Percentiles rank a stretch among this genome's conserved stretches.
These are phyloP conservation scores for Lasiodiplodia gonubiensis DNA, from an alignment of 2,329 filamentous ascomycete genomes.

Conservation along the genomic window DNA sequence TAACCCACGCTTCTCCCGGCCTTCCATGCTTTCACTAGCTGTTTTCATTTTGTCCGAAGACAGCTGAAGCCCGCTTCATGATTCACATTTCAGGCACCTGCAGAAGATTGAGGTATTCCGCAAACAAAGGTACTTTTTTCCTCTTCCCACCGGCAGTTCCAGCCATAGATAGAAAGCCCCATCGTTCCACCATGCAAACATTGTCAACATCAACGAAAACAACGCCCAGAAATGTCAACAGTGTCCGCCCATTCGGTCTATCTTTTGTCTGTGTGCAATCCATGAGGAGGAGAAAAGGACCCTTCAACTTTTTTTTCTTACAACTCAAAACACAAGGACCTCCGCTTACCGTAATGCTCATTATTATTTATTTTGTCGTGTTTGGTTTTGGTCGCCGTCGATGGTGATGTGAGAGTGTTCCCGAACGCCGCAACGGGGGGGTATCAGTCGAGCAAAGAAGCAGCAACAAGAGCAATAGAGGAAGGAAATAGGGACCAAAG, in stretches of 20 bases:
- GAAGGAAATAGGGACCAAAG: not conserved
- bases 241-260: conserved; percentile 16
- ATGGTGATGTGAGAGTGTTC: conserved; percentile 15
- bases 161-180: not conserved
- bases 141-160: not conserved
- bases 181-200: not conserved
- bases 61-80: too few species aligned
- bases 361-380: conserved; percentile 2
- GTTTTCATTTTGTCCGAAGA: too few species aligned
- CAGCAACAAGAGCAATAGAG: conserved; percentile 2
- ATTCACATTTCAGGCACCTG: not conserved
- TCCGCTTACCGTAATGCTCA: not conserved
- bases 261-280: not conserved
- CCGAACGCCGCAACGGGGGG: conserved; percentile 20
- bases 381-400: not conserved
- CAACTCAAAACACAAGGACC: not conserved
- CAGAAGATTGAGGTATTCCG: not conserved
- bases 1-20: not conserved
- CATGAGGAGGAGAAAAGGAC: not conserved
- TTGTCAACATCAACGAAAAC: not conserved
- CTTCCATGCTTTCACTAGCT: not conserved
- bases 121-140: conserved; percentile 10
- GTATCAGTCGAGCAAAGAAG: conserved; percentile 26
- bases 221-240: conserved; percentile 21
- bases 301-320: not conserved